A percentile compares a stretch with the other conserved stretches of the same genome.
Evolutionary conservation across 225 moss, liverwort and hornwort species (phyloP).

Genomic region (Neckera pumila): DNA sequence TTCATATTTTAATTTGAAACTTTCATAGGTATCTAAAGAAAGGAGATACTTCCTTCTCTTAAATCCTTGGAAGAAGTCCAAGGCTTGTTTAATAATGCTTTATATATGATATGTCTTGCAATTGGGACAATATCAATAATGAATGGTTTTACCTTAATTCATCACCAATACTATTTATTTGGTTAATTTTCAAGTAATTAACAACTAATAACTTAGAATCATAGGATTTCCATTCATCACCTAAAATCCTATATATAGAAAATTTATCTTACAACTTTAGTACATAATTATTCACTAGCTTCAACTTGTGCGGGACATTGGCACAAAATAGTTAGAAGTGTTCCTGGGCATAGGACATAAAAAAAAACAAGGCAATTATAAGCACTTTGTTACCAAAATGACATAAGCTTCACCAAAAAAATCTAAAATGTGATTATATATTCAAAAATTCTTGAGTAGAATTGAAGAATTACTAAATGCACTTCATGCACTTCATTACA

Average conservation of each 20-base stretch:
- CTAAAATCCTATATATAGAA: not conserved
- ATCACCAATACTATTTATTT: not conserved
- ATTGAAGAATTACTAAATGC: not conserved
- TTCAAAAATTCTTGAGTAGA: not conserved
- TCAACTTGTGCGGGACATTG: accelerated
- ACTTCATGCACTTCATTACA: not conserved
- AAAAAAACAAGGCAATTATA: not conserved
- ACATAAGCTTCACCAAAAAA: not conserved
- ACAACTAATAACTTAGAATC: not conserved
- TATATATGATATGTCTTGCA: not conserved
- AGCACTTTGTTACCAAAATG: not conserved
- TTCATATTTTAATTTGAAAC: not conserved
- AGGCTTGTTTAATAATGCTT: not conserved
- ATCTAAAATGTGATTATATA: not conserved
- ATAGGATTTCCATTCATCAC: not conserved
- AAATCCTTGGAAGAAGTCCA: accelerated
- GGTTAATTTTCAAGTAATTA: not conserved
- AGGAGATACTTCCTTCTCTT: not conserved
- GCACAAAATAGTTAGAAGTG: accelerated
- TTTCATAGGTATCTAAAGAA: accelerated
- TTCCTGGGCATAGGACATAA: accelerated
- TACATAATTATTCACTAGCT: not conserved
- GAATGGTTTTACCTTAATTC: not conserved
- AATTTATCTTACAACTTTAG: not conserved
- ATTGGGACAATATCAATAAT: not conserved